Evolutionary conservation across 257 asterid genomes (phyloP).

Genomic region (Osmanthus fragrans): DNA sequence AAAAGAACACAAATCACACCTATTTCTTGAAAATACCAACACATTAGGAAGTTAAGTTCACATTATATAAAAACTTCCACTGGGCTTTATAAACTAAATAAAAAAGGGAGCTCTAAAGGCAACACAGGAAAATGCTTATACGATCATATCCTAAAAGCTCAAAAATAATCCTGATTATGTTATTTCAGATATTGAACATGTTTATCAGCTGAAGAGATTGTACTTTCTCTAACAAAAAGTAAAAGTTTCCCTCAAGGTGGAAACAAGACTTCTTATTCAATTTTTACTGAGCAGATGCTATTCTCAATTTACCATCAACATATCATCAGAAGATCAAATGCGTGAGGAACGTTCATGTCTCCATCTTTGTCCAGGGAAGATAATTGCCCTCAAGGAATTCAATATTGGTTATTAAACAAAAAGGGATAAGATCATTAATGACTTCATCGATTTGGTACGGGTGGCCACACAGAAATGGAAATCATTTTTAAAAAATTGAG

Average conservation of each 20-base stretch:
- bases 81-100: neutral
- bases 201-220: neutral
- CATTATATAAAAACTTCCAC: neutral
- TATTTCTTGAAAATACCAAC: neutral
- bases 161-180: neutral
- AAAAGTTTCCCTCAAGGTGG: neutral
- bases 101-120: neutral
- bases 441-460: neutral
- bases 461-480: neutral
- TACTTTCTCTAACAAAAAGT: neutral
- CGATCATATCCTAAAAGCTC: neutral
- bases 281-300: neutral
- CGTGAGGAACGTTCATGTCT: neutral
- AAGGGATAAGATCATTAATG: neutral
- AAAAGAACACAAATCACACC: conserved; percentile 21
- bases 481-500: neutral
- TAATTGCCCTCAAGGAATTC: neutral
- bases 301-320: neutral
- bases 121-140: neutral
- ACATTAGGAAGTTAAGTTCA: neutral
- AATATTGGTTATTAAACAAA: neutral
- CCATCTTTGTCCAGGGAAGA: neutral
- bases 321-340: neutral
- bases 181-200: neutral
- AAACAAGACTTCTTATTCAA: neutral